These are phyloP conservation scores for Craspedostauros australis DNA, from an alignment of 108 stramenopile species.

Conservation along the genomic window DNA sequence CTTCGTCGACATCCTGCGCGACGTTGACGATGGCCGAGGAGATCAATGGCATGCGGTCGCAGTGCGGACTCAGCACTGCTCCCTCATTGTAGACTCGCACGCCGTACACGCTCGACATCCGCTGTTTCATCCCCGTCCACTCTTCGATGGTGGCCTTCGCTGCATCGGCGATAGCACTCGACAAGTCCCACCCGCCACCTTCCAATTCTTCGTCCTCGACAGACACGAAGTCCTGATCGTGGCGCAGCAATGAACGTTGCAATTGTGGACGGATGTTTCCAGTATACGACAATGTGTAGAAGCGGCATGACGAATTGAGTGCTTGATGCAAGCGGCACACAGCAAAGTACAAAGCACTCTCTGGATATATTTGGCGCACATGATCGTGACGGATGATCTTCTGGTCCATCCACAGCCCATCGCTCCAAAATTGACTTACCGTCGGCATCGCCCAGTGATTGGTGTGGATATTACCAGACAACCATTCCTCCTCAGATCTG, in stretches of 20 bases:
- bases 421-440: too few species aligned
- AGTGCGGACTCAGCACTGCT: conserved; percentile 67
- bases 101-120: conserved; percentile 73
- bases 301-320: too few species aligned
- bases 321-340: too few species aligned
- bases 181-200: conserved; percentile 48
- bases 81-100: conserved; percentile 68
- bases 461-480: conserved; percentile 26
- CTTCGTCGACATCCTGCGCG: conserved; percentile 78
- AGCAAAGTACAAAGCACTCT: too few species aligned
- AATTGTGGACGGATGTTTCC: too few species aligned
- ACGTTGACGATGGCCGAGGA: conserved; percentile 77
- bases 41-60: conserved; percentile 80
- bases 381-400: conserved; percentile 34
- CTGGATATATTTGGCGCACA: too few species aligned
- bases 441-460: conserved; percentile 32
- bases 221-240: conserved; percentile 68
- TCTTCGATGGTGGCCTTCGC: conserved; percentile 61
- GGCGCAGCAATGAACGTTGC: too few species aligned
- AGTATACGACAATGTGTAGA: too few species aligned
- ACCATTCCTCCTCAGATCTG: conserved; percentile 6
- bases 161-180: conserved; percentile 51
- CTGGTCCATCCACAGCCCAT: background rate
- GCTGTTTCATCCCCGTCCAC: conserved; percentile 75
- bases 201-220: conserved; percentile 50